Percentiles rank a stretch among this genome's conserved stretches.
Conservation (phyloP, 2,329 filamentous ascomycete genomes). For the Aspergillus puulaauensis region DNA sequence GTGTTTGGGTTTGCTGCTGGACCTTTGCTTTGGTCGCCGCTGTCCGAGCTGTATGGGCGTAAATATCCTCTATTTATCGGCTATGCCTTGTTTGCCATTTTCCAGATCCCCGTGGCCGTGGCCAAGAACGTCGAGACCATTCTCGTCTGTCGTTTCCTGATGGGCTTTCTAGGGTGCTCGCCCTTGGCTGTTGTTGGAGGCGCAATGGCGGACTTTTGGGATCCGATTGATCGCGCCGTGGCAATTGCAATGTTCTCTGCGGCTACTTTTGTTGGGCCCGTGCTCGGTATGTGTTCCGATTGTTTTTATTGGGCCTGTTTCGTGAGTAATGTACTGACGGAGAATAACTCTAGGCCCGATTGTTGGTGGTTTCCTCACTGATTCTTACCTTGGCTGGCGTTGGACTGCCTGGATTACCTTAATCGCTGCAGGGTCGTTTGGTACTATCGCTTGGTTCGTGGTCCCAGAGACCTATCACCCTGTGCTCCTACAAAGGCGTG, state of each 20-base stretch:
- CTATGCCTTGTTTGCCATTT: conserved; percentile 51
- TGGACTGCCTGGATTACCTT: conserved; percentile 59
- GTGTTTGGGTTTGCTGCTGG: conserved; percentile 55
- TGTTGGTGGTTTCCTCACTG: conserved; percentile 51
- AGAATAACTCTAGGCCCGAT: conserved; percentile 38
- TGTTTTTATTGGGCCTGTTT: neutral
- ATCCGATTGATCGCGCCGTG: conserved; percentile 47
- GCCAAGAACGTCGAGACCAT: conserved; percentile 56
- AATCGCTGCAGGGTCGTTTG: conserved; percentile 48
- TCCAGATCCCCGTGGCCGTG: conserved; percentile 56
- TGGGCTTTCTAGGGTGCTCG: conserved; percentile 53
- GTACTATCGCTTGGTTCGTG: conserved; percentile 44
- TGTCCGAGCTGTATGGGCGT: conserved; percentile 53
- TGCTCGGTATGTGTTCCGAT: conserved; percentile 31
- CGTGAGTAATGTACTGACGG: neutral
- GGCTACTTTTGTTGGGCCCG: conserved; percentile 52
- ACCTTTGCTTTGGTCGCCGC: conserved; percentile 48
- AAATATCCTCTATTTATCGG: conserved; percentile 50
- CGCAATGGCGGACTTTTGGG: conserved; percentile 50
- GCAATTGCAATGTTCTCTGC: conserved; percentile 46
- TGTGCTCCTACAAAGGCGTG: conserved; percentile 49
- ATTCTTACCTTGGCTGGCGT: conserved; percentile 54
- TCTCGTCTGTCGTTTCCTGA: conserved; percentile 55
- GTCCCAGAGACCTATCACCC: conserved; percentile 54
- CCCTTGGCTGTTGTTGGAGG: conserved; percentile 53